Base-by-base conservation (phyloP, 805 yeast genomes). In the Nakazawaea pomicola region DNA sequence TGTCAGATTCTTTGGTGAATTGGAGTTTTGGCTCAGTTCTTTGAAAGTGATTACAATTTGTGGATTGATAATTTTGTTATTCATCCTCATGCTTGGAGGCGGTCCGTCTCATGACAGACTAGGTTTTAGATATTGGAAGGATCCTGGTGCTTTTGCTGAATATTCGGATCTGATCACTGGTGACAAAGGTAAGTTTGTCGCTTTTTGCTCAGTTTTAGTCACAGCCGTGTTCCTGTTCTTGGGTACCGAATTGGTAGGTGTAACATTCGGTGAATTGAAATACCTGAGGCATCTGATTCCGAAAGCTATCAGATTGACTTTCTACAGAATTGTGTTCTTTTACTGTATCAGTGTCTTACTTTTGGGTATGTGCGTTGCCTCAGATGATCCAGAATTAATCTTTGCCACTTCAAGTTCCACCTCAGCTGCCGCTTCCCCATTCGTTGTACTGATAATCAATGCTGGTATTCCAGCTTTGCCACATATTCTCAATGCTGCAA, bases 351-450 rank as follows among this genome's bases (percentile, higher is more conserved):
- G 80, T 28, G 71, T 72, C 36, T 68, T 76, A 46, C 63, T 76
- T 45, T 57, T 78, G 45, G 82, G 83, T 41, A 69, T 76, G 65
- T 65, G 78, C 52, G 83, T 76, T 41, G 71, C 79, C 15, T 69
- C 72, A 43, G 66, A 65, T 42, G 76, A 76, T 52, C 64, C 67
- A 12, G 52, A 55, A 29, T 62, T 68, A 34, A 46, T 70, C 36
- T 54, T 59, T 41, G 78, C 79, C 12, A 70, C 76, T 14, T 70
- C 77, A 38, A 57, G 64, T 8, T 40, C 62, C n/a, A 62, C 75
- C 2, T 64, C 70, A 31, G 88, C 90, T 2, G 72, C 82, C 30
- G 89, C 91, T 16, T 83, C 93, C 12, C 95, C 95, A 29, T 86
- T 85, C 53, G 90, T 85, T 40, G 80, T 85, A 54, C 95, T 95